Conservation (phyloP, 1,284 basidiomycete genomes). For the Papiliotrema nemorosa region DNA sequence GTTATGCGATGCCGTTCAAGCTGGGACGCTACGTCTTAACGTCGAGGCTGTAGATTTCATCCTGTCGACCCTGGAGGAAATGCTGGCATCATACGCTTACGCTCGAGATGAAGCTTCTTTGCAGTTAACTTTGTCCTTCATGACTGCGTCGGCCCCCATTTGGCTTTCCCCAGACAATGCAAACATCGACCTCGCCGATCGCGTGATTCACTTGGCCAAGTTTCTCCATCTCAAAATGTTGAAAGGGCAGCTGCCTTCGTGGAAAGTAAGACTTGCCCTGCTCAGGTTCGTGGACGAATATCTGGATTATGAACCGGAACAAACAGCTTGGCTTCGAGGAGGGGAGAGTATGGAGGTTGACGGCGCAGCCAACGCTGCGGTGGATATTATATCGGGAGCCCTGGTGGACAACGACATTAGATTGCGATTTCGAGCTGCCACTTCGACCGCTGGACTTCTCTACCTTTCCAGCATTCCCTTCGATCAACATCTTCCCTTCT, state of each 20-base stretch:
- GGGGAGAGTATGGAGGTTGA: conserved; percentile 25
- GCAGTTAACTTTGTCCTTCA: conserved; percentile 58
- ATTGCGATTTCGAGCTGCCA: conserved; percentile 73
- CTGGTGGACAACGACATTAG: conserved; percentile 76
- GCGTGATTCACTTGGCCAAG: conserved; percentile 55
- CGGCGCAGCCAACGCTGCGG: conserved; percentile 11
- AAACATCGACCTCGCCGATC: conserved; percentile 51
- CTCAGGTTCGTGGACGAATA: conserved; percentile 65
- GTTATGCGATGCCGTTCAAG: conserved; percentile 58
- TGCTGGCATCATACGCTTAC: conserved; percentile 61
- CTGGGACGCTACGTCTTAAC: conserved; percentile 58
- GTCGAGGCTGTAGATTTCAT: conserved; percentile 56
- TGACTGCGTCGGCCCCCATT: conserved; percentile 61
- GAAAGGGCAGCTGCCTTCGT: conserved; percentile 57
- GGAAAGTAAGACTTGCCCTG: conserved; percentile 66
- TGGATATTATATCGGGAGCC: conserved; percentile 55
- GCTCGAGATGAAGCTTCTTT: conserved; percentile 58
- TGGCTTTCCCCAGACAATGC: conserved; percentile 58
- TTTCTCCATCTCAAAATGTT: conserved; percentile 56
- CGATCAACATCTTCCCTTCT: conserved; percentile 20
- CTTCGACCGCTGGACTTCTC: conserved; percentile 55
- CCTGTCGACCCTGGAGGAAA: conserved; percentile 56
- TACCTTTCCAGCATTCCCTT: conserved; percentile 24
- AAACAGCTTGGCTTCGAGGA: conserved; percentile 26
- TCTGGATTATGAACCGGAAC: conserved; percentile 58